Conservation (phyloP, 1,284 basidiomycete genomes). For the Cryptococcus wingfieldii region DNA sequence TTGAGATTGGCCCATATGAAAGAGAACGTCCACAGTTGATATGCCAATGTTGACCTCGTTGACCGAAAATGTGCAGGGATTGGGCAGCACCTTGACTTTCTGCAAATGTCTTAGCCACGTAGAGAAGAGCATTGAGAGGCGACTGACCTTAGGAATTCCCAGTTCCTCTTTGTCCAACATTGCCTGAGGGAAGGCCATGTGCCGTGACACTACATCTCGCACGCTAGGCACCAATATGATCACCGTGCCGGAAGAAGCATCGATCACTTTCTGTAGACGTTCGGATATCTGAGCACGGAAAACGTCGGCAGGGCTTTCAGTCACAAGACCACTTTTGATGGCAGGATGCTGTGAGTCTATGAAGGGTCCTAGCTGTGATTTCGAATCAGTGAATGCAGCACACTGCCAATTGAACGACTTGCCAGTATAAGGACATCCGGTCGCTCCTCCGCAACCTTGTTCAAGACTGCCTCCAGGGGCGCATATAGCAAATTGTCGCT, state of each 20-base stretch:
- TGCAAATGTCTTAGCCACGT: conserved; percentile 39
- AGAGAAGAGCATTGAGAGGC: background rate
- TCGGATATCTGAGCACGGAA: conserved; percentile 66
- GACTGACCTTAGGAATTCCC: conserved; percentile 48
- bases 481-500: conserved; percentile 72
- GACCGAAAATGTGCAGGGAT: conserved; percentile 77
- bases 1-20: conserved; percentile 83
- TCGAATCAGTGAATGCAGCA: background rate
- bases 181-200: conserved; percentile 83
- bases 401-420: conserved; percentile 29
- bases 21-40: conserved; percentile 78
- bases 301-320: conserved; percentile 61
- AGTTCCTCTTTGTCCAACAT: conserved; percentile 56
- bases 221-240: conserved; percentile 77
- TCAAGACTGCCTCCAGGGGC: conserved; percentile 62
- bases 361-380: conserved; percentile 79
- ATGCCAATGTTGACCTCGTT: conserved; percentile 77
- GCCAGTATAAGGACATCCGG: conserved; percentile 79
- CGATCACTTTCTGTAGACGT: conserved; percentile 60
- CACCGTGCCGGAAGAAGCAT: conserved; percentile 62
- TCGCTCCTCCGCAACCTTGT: conserved; percentile 57
- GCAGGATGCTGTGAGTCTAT: conserved; percentile 70
- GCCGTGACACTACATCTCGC: conserved; percentile 71
- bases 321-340: conserved; percentile 67
- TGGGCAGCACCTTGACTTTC: conserved; percentile 76